Base-by-base conservation (phyloP, 1,284 basidiomycete genomes). In the Malassezia restricta region DNA sequence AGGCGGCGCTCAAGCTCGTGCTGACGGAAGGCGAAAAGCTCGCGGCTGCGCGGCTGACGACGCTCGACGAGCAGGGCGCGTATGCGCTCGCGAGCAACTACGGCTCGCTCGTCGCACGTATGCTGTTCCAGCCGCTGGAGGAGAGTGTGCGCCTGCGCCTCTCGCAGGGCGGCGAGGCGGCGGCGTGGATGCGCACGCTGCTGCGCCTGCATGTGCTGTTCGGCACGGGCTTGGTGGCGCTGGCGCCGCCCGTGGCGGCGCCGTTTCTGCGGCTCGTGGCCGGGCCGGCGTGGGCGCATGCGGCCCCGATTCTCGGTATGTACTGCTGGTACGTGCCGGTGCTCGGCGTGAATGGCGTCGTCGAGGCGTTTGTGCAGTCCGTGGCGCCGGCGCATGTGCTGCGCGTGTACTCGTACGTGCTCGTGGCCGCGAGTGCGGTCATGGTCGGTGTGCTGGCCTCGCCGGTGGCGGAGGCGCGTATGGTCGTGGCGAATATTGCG, bases 1-100 rank as follows among this genome's bases (percentile, higher is more conserved):
- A 95, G 73, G 87, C 85, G 1, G 63, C 94, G 3, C 78, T 96
- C 63, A 98, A 98, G 73, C 91, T 98, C 69, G 79, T 92, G 58
- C 77, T 99, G 29, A 96, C 91, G 0, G 94, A 98, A 71, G 89
- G 87, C 8, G 94, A 99, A 74, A 89, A 94, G 64, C 77, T 98
- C 43, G 70, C 70, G 4, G 58, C 71, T 3, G 63, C 67, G 20
- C 59, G 49, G 11, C 54, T 65, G 40, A 63, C 65, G 9, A 48
- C 54, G 3, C 57, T 73, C 3, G 63, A 61, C 14, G 63, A 71
- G 33, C 70, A 73, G 39, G 70, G 70, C 31, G 70, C 66, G 7
- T 73, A 73, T 46, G 70, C 70, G 3, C 58, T 73, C 9, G 66
- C 69, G 3, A 62, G 58, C 33, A 71, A 71, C 56, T 73, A 71